These are phyloP conservation scores for Mucor piriformis DNA, from an alignment of 371 early-diverging fungal genomes.

Conservation along the genomic window DNA sequence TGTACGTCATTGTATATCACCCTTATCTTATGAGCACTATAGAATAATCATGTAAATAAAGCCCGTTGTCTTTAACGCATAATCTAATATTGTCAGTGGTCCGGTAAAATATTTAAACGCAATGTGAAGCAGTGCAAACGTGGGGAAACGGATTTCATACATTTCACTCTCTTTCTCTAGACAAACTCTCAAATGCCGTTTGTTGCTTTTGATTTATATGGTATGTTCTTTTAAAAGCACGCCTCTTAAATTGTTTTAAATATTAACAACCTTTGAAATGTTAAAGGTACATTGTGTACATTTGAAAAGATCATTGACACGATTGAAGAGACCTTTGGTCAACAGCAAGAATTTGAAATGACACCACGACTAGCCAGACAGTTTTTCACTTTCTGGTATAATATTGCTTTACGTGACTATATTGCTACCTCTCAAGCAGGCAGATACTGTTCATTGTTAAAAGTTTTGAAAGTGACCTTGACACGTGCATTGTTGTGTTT, in stretches of 20 bases:
- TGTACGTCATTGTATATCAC: too few species aligned
- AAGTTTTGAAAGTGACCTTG: constrained; percentile 24
- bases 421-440: constrained; percentile 43
- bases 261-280: neutral
- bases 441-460: constrained; percentile 27
- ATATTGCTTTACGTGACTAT: constrained; percentile 31
- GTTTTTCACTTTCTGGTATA: constrained; percentile 35
- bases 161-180: neutral
- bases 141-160: too few species aligned
- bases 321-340: constrained; percentile 4
- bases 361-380: neutral
- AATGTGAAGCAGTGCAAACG: too few species aligned
- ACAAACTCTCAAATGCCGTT: constrained; percentile 32
- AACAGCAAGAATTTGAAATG: neutral
- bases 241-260: neutral
- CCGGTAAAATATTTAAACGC: too few species aligned
- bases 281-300: constrained; percentile 33
- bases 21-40: too few species aligned
- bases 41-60: too few species aligned
- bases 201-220: constrained; percentile 46
- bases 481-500: constrained; percentile 19
- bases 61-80: too few species aligned
- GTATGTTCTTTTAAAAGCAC: too few species aligned
- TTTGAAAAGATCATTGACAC: constrained; percentile 32
- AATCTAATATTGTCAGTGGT: too few species aligned